Conservation (phyloP, 2,329 filamentous ascomycete species). For the Neofusicoccum sp. region DNA sequence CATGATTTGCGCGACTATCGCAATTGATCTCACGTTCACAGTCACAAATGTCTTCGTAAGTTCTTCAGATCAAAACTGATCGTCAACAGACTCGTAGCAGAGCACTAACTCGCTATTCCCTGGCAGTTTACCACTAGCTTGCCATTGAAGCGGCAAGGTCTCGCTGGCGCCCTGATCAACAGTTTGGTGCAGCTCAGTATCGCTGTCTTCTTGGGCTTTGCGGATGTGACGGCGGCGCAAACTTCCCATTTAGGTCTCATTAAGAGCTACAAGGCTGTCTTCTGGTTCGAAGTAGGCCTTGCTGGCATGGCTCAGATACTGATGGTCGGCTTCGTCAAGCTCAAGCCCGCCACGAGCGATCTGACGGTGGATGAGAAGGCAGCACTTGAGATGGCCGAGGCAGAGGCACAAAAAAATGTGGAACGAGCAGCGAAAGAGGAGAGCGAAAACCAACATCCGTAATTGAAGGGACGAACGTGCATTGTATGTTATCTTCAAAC, state of each 20-base stretch:
- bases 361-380: constrained; percentile 19
- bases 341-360: constrained; percentile 19
- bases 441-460: background rate
- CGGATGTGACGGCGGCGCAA: constrained; percentile 59
- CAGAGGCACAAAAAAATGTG: too few species aligned
- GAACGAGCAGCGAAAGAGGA: background rate
- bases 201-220: constrained; percentile 68
- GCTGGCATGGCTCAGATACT: constrained; percentile 17
- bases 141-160: constrained; percentile 64
- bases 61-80: background rate
- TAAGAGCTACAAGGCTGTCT: constrained; percentile 62
- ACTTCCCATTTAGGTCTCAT: constrained; percentile 44
- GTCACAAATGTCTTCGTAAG: constrained; percentile 65
- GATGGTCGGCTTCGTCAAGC: constrained; percentile 18
- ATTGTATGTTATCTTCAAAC: background rate
- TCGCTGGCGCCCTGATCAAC: constrained; percentile 71
- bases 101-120: background rate
- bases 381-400: constrained; percentile 6
- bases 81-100: too few species aligned
- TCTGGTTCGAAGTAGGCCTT: constrained; percentile 61
- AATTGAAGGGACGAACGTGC: background rate
- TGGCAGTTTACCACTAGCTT: constrained; percentile 63
- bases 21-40: constrained; percentile 73
- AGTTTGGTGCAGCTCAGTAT: constrained; percentile 69
- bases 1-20: constrained; percentile 68